Evolutionary conservation across 257 asterid species (phyloP).

Genomic region (Capsicum pubescens): DNA sequence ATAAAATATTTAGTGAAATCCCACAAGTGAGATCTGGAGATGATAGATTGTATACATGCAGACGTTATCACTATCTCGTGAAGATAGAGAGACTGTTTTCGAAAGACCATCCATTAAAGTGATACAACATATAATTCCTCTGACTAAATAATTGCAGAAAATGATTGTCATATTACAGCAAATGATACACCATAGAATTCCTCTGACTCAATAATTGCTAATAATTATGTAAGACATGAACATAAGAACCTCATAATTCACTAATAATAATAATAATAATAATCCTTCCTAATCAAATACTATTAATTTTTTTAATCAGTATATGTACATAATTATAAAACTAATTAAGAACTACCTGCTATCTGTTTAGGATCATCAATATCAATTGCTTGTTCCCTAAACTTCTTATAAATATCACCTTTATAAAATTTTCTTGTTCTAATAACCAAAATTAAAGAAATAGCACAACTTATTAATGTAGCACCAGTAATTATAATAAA

Average conservation of each 20-base stretch:
- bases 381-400: slow-evolving; percentile 39
- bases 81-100: too few species aligned
- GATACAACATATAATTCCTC: too few species aligned
- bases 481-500: slow-evolving; percentile 54
- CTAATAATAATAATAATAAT: too few species aligned
- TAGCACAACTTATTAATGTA: slow-evolving; percentile 45
- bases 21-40: too few species aligned
- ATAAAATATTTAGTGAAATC: too few species aligned
- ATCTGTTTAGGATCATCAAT: slow-evolving; percentile 26
- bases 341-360: not conserved
- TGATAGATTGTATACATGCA: too few species aligned
- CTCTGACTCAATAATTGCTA: not conserved
- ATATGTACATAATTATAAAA: not conserved
- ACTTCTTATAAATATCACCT: slow-evolving; percentile 64
- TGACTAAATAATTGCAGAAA: too few species aligned
- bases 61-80: too few species aligned
- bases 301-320: not conserved
- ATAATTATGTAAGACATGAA: not conserved
- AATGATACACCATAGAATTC: not conserved
- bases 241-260: not conserved
- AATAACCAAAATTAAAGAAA: slow-evolving; percentile 48
- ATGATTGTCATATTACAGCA: not conserved
- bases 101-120: too few species aligned
- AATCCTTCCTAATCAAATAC: too few species aligned
- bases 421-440: slow-evolving; percentile 62